These are phyloP conservation scores for Zarea fungicola DNA, from an alignment of 2,329 filamentous ascomycete genomes.

Conservation along the genomic window DNA sequence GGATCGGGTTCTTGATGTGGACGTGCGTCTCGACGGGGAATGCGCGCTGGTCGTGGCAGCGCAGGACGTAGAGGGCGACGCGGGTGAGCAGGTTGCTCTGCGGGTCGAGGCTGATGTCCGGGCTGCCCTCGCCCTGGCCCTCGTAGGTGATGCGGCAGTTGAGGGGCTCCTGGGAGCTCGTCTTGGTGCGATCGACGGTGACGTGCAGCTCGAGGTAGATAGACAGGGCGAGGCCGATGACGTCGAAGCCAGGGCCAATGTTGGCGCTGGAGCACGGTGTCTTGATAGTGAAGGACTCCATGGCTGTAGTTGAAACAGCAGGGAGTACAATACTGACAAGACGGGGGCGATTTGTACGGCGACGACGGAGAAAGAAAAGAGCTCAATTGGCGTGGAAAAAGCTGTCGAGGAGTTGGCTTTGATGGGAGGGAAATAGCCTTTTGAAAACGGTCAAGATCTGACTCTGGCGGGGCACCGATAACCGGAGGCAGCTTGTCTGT, in stretches of 20 bases:
- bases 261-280: slow-evolving; percentile 95
- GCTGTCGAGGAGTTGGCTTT: neutral
- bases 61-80: slow-evolving; percentile 87
- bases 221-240: slow-evolving; percentile 90
- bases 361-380: neutral
- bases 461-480: slow-evolving; percentile 14
- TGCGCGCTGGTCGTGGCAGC: slow-evolving; percentile 79
- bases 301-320: slow-evolving; percentile 19
- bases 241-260: slow-evolving; percentile 96
- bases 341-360: neutral
- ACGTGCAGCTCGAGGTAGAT: slow-evolving; percentile 89
- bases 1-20: slow-evolving; percentile 93
- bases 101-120: slow-evolving; percentile 75
- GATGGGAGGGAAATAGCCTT: neutral
- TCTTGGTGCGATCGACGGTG: slow-evolving; percentile 59
- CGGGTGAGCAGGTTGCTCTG: slow-evolving; percentile 90
- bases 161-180: slow-evolving; percentile 54
- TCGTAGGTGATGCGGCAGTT: slow-evolving; percentile 93
- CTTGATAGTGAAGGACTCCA: slow-evolving; percentile 65
- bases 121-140: slow-evolving; percentile 65
- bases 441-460: neutral
- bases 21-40: slow-evolving; percentile 87
- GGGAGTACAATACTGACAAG: neutral
- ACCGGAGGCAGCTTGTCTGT: no score
- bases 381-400: neutral